Evolutionary conservation across 805 yeast genomes (phyloP), one percentile per base, ranked within the genome.

Genomic region (Yamadazyma philogaea): DNA sequence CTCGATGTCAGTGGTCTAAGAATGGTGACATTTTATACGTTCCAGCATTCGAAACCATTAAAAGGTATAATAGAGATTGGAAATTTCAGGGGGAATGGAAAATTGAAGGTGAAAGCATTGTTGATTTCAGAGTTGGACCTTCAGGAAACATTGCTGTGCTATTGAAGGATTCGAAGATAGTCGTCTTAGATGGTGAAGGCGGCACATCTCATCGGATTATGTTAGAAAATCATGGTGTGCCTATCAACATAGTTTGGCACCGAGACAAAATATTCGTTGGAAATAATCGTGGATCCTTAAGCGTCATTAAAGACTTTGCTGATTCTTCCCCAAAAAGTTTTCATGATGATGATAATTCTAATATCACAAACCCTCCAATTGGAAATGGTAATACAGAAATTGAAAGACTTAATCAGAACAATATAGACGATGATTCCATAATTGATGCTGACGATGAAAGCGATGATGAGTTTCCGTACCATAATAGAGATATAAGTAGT

Each of bases 1-100:
- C 86, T 0, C 74, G 74, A 32, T 72, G 80, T 2, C 77, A 75
- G 28, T 88, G 96, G 96, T 77, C 80, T 43, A 77, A 84, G 2
- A 70, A 74, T 40, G 95, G 95, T 14, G 77, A 77, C 40, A 59
- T 68, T n/a, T 67, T 88, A 37, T 87, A 89, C 2, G 54, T 87
- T 15, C 89, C 95, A 2, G 22, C 39, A 6, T 34, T 34, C 11
- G 64, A 69, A 35, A 63, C 70, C 2, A 69, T 83, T 37, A 70
- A 70, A 39, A 67, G 78, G 0, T 79, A 64, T 41, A 60, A 64
- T 42, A 59, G 78, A 17, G 57, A 70, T 43, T 73, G 70, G 70
- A 30, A 37, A 27, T 27, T 42, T 16, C 17, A 47, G 28, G 42
- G 63, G 7, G 43, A 42, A 15, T 14, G 30, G 34, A 43, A 40